Base-by-base conservation (phyloP, 1,284 basidiomycete genomes). In the Leccinum solheimii region DNA sequence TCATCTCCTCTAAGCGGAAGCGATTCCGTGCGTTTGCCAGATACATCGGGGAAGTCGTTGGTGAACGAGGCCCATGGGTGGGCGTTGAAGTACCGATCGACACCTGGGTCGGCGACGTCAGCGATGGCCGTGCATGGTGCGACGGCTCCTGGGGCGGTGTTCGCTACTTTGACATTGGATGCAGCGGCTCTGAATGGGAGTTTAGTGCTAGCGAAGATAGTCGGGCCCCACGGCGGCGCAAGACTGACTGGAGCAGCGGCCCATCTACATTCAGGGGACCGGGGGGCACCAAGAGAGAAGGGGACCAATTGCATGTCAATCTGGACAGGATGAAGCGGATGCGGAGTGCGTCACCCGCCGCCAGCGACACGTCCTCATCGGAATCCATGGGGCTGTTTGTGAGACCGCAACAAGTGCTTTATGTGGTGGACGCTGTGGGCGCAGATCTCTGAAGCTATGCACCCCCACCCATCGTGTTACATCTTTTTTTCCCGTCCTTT, bases 1-100 rank as follows among this genome's bases (percentile, higher is more conserved):
- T 97, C 70, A 92, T 96, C 60, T 87, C 89, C 0, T 88, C 88
- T 38, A 90, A 90, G 68, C 83, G 90, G 32, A 88, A 88, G 62
- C 84, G 92, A 11, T 95, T 96, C 81, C 87, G 89, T 58, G 95
- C 94, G 1, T 89, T 87, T 67, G 92, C 94, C 21, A 81, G 93
- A 8, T 97, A 96, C 70, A 92, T 97, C 57, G 95, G 94, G 3
- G 87, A 91, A 67, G 84, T 96, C 5, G 81, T 84, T 57, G 92
- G 91, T 54, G 90, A 92, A 72, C 70, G 72, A 5, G 95, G 94
- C 0, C 86, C 90, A 0, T 97, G 94, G 94, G 91, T 97, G 5
- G 95, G 95, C 5, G 88, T 97, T 5, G 95, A 97, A 74, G 90
- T 95, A 14, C 89, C 91, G 0, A 80, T 91, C 61, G 71, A 87